Evolutionary conservation across 116 monocot species (phyloP), one percentile per base, ranked within the genome.

Genomic region (Papilionanthe hybrid): DNA sequence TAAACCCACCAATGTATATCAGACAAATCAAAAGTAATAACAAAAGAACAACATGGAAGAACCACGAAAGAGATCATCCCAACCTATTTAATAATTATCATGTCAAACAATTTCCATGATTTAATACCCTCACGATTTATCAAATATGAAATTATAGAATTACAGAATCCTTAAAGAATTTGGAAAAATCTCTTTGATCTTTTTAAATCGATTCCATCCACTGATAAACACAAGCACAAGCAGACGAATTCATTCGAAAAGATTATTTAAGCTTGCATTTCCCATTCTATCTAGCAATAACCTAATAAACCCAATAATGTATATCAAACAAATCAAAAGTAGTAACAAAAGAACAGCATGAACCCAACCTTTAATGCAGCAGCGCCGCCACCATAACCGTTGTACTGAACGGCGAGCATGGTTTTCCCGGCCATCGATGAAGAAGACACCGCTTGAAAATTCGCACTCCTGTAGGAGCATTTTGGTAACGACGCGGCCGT

Each of bases 371-470:
- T 86, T 69, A 92, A 86, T 2, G 78, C 92, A 25, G 84, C 56
- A 29, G 82, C 84, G 27, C 92, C 92, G n/a, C 88, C 90, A 15
- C 90, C 88, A 65, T 92, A 92, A 25, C 80, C 68, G 11, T 80
- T 82, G 85, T 88, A 92, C 50, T 81, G 90, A 44, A 92, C 81
- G 60, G 92, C 92, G 28, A 42, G 79, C 90, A 92, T 90, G 44
- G 80, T 80, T 45, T 87, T 91, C 10, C 81, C 83, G 71, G 84
- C 84, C 91, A 91, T 88, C 41, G 87, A 72, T 58, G 73, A 9
- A 49, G 27, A 28, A 13, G 69, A 5, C 69, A 5, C 7, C 63
- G 18, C 2, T 53, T 18, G 18, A 4, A 53, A 15, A 53, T 53
- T 53, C 53, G 17, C 13, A 53, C 53, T 2, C 1, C 53, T 7